Percentiles rank a stretch among this genome's conserved stretches.
These are phyloP conservation scores for Podospora conica DNA, from an alignment of 495 filamentous ascomycete genomes.

Conservation along the genomic window DNA sequence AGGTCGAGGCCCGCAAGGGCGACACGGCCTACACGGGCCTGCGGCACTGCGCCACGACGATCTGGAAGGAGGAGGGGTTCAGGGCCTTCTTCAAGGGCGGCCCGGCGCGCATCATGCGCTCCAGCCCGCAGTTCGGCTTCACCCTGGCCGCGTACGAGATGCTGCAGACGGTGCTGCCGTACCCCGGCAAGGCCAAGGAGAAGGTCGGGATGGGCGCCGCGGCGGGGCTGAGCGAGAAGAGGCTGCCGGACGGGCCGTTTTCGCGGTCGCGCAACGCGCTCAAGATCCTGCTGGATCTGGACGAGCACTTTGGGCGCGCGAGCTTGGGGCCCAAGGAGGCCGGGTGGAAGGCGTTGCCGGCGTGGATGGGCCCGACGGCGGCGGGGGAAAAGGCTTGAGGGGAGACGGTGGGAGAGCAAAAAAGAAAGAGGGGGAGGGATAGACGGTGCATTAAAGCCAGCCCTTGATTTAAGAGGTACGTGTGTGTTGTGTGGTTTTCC, in stretches of 20 bases:
- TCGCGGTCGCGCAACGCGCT: constrained; percentile 87
- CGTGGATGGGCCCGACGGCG: constrained; percentile 29
- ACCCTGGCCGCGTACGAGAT: constrained; percentile 93
- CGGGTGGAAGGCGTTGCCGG: constrained; percentile 43
- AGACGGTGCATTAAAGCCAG: background rate
- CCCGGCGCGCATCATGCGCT: constrained; percentile 86
- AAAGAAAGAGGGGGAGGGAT: background rate
- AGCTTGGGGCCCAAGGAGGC: constrained; percentile 49
- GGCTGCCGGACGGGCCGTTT: constrained; percentile 61
- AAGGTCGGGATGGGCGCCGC: constrained; percentile 34
- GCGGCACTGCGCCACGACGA: constrained; percentile 77
- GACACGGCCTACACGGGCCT: constrained; percentile 79
- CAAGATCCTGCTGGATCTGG: constrained; percentile 91
- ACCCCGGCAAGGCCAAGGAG: constrained; percentile 51
- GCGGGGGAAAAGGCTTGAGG: constrained; percentile 1
- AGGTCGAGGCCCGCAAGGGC: constrained; percentile 94
- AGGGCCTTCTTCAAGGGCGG: constrained; percentile 97
- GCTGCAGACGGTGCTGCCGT: constrained; percentile 73
- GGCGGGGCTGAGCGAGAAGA: constrained; percentile 39
- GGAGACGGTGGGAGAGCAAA: background rate
- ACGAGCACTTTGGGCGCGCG: constrained; percentile 77
- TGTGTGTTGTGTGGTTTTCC: too few relatives aligned
- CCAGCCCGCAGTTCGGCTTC: constrained; percentile 95
- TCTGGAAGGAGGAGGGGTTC: constrained; percentile 87
- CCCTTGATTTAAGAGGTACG: background rate